These are phyloP conservation scores for Penicillium sp. DNA, from an alignment of 2,329 filamentous ascomycete species.

Conservation along the genomic window DNA sequence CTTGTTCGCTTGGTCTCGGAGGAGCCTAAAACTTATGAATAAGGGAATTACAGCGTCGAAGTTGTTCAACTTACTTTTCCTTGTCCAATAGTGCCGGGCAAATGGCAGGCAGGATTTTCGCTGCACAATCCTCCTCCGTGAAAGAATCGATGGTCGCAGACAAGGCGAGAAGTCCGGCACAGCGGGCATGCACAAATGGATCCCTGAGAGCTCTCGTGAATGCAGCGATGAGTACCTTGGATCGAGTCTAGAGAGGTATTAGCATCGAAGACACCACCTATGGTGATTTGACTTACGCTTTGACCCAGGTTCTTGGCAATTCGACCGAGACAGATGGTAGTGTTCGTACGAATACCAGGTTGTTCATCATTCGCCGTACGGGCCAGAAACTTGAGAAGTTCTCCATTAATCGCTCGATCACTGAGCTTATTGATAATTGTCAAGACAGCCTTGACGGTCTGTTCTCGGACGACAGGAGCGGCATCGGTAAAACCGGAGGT, in stretches of 20 bases:
- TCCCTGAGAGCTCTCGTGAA: constrained; percentile 86
- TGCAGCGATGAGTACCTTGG: constrained; percentile 88
- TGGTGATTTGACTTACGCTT: constrained; percentile 37
- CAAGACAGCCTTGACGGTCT: constrained; percentile 91
- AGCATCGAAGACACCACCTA: constrained; percentile 16
- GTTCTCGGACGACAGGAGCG: constrained; percentile 86
- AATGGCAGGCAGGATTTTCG: constrained; percentile 74
- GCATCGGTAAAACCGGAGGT: constrained; percentile 91
- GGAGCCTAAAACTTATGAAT: constrained; percentile 46
- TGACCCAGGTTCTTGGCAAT: constrained; percentile 83
- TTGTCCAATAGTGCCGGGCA: constrained; percentile 86
- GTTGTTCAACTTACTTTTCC: constrained; percentile 59
- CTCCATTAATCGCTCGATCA: constrained; percentile 88
- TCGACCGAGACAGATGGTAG: constrained; percentile 93
- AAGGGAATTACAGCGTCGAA: background rate
- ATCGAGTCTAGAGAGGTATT: constrained; percentile 56
- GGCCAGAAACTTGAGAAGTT: constrained; percentile 81
- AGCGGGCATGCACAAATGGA: constrained; percentile 89
- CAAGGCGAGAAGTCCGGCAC: constrained; percentile 80
- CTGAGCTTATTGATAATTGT: constrained; percentile 83
- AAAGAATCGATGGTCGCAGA: constrained; percentile 82
- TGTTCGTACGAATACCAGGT: constrained; percentile 94
- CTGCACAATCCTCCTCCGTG: constrained; percentile 81
- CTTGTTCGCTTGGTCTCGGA: constrained; percentile 87
- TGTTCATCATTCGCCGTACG: constrained; percentile 98